Conservation (phyloP, 2,329 filamentous ascomycete species). For the Claviceps sp. region DNA sequence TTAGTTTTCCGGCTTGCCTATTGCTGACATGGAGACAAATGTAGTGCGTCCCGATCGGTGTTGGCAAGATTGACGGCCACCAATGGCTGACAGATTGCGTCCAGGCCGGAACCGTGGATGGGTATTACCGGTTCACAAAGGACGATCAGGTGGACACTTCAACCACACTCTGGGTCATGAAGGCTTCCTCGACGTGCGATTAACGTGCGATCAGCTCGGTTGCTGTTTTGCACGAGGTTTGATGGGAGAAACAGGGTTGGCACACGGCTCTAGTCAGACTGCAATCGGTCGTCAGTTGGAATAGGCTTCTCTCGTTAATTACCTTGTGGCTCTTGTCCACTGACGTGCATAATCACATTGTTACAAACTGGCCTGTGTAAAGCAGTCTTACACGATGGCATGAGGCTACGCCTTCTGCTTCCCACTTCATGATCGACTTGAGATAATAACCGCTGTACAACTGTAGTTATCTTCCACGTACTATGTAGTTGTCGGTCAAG, state of each 20-base stretch:
- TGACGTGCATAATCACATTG: neutral
- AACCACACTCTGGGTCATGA: neutral
- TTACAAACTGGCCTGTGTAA: neutral
- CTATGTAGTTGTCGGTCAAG: too few species aligned
- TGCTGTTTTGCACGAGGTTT: too few species aligned
- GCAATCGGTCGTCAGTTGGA: too few species aligned
- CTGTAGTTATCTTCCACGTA: too few species aligned
- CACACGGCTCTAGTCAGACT: too few species aligned
- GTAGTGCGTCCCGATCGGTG: neutral
- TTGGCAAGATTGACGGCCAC: neutral
- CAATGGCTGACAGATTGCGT: neutral
- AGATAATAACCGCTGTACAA: neutral
- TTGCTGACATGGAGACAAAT: neutral
- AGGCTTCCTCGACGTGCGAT: neutral
- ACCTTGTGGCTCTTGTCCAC: neutral
- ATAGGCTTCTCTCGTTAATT: too few species aligned
- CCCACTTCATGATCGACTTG: slow-evolving; percentile 1
- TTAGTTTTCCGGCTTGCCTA: neutral
- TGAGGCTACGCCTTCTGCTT: neutral
- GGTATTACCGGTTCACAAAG: neutral
- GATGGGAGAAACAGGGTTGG: too few species aligned
- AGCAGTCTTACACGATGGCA: neutral
- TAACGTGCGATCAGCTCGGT: too few species aligned
- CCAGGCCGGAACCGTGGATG: neutral
- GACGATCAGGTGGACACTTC: neutral